Evolutionary conservation across 2,329 filamentous ascomycete species (phyloP).

Genomic region (Cryphonectria carpinicola): DNA sequence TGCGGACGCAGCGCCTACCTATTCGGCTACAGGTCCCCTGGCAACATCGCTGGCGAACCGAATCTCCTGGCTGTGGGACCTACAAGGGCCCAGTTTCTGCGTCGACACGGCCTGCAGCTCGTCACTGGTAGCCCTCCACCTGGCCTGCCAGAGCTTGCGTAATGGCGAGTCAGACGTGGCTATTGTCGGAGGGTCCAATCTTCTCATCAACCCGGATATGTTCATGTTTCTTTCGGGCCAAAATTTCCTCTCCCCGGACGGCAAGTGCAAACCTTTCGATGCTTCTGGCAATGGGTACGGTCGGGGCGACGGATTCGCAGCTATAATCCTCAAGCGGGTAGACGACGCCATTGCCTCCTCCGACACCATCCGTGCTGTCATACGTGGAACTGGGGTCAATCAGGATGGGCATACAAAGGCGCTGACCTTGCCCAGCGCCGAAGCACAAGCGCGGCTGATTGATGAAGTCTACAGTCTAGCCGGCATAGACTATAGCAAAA

Average conservation of each 20-base stretch:
- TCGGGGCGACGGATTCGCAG: constrained; percentile 61
- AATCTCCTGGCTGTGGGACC: not conserved
- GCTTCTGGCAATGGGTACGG: constrained; percentile 61
- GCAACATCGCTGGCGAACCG: not conserved
- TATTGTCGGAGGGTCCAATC: not conserved
- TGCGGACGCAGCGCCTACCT: no score
- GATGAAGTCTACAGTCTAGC: constrained; percentile 35
- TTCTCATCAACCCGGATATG: not conserved
- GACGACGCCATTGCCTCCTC: constrained; percentile 58
- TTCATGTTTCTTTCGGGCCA: not conserved
- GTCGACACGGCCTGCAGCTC: not conserved
- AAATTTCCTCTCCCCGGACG: constrained; percentile 27
- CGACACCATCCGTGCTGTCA: constrained; percentile 56
- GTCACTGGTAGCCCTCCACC: not conserved
- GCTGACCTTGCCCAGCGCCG: constrained; percentile 33
- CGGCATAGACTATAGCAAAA: constrained; percentile 10
- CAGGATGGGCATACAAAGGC: constrained; percentile 58
- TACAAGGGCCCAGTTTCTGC: not conserved
- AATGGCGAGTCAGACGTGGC: not conserved
- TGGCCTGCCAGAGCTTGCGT: not conserved
- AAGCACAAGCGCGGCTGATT: constrained; percentile 41
- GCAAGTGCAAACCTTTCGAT: constrained; percentile 56
- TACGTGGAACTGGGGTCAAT: constrained; percentile 53
- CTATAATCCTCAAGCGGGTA: constrained; percentile 60
- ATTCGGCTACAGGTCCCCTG: no score